Evolutionary conservation across 106 monocot species (phyloP).

Genomic region (Ottelia alismoides): DNA sequence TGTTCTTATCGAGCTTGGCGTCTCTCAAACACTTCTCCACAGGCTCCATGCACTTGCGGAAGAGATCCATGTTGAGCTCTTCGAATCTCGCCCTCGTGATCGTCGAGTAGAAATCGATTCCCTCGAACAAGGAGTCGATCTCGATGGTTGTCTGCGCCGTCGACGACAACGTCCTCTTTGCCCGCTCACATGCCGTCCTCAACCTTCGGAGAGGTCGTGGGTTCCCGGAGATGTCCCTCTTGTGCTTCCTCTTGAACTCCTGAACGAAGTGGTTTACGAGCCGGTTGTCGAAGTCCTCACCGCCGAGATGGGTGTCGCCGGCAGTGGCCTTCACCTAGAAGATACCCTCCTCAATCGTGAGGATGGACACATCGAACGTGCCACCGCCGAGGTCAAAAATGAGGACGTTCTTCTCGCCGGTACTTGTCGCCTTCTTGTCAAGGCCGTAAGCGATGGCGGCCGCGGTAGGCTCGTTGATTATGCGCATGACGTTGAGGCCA

Average conservation of each 20-base stretch:
- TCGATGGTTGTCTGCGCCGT: background rate
- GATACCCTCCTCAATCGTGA: constrained; percentile 9
- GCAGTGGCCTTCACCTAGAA: constrained; percentile 13
- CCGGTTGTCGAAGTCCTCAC: constrained; percentile 17
- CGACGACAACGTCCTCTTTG: constrained; percentile 8
- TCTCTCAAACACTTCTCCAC: constrained; percentile 58
- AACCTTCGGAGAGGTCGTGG: background rate
- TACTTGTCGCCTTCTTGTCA: constrained; percentile 6
- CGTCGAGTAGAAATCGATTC: constrained; percentile 11
- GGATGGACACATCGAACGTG: constrained; percentile 15
- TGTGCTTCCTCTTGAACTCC: constrained; percentile 8
- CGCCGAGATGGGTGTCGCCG: constrained; percentile 14
- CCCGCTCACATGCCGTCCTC: constrained; percentile 14
- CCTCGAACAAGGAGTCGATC: constrained; percentile 9
- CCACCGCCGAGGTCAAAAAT: constrained; percentile 20
- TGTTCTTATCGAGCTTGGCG: constrained; percentile 8
- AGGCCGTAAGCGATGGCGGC: constrained; percentile 19
- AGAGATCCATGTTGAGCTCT: constrained; percentile 29
- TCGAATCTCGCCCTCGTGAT: constrained; percentile 13
- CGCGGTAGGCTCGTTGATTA: constrained; percentile 18
- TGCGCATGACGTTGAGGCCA: constrained; percentile 16
- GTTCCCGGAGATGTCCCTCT: constrained; percentile 6
- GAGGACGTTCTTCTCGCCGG: constrained; percentile 11
- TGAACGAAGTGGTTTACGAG: constrained; percentile 9
- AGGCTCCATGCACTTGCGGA: constrained; percentile 51